Evolutionary conservation across 805 yeast genomes (phyloP).

Genomic region (Pichia cephalocereana): DNA sequence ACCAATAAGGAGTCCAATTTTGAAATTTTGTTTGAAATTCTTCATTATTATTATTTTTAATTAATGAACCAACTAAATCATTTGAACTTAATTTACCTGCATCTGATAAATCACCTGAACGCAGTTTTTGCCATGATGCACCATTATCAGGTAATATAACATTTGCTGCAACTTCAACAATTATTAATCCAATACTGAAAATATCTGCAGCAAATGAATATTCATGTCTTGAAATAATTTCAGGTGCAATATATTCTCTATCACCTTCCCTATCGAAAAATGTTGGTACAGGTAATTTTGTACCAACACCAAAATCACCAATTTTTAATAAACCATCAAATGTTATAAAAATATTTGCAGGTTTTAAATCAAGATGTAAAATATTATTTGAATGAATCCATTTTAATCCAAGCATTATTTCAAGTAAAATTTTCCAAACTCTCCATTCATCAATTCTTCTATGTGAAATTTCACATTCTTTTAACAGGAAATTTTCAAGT

Average conservation of each 20-base stretch:
- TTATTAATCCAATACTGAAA: constrained; percentile 86
- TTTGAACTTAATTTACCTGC: constrained; percentile 81
- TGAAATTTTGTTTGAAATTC: neutral
- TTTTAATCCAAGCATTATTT: constrained; percentile 67
- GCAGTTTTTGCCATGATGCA: constrained; percentile 87
- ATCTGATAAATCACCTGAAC: constrained; percentile 92
- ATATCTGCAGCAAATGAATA: constrained; percentile 92
- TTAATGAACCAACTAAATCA: constrained; percentile 34
- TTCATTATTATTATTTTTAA: too few relatives aligned
- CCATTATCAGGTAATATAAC: constrained; percentile 94
- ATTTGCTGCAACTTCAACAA: constrained; percentile 94
- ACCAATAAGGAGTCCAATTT: constrained; percentile 76
- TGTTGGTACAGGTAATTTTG: constrained; percentile 60
- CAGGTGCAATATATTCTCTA: constrained; percentile 96
- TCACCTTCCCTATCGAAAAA: constrained; percentile 93
- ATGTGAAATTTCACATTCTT: constrained; percentile 58
- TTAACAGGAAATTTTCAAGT: constrained; percentile 67
- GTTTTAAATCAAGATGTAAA: constrained; percentile 85
- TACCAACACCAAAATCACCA: constrained; percentile 95
- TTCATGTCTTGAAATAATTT: constrained; percentile 69
- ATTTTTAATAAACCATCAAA: constrained; percentile 91
- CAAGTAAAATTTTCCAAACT: constrained; percentile 92
- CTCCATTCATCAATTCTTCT: constrained; percentile 91
- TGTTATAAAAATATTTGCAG: constrained; percentile 88
- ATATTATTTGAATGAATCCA: constrained; percentile 72